Evolutionary conservation across 1,284 basidiomycete genomes (phyloP), one percentile per base, ranked within the genome.

Genomic region (Cryptococcus sp.): DNA sequence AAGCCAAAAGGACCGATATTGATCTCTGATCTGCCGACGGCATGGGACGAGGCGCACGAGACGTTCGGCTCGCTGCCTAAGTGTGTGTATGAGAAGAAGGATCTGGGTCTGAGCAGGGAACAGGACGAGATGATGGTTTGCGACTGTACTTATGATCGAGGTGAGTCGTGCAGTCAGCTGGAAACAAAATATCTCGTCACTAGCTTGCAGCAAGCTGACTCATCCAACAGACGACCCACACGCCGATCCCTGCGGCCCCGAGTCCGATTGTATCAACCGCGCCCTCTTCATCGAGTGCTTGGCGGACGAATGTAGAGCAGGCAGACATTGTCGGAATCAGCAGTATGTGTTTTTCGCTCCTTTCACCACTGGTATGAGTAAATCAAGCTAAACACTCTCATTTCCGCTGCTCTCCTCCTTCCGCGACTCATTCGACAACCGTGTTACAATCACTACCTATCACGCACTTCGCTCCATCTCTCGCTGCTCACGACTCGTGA

Each of bases 201-300:
- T 35, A 13, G 13, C 30, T 35, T 35, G 30, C 8, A 8, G 7
- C 30, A 35, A 35, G 30, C 30, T 35, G 30, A 35, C n/a, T 27
- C 39, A 35, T 30, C 20, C 15, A 39, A 5, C 30, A 79, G 80
- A 69, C 59, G 70, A 72, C 41, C 86, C 89, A 67, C 81, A 83
- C 61, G 81, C 83, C 57, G 81, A 80, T 57, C 91, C 93, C 6
- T 99, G 95, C 78, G 91, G 92, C n/a, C 85, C 87, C 52, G 82
- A 86, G 60, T 91, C 91, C 22, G 90, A 93, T 77, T 99, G 96
- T 78, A 97, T 99, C 82, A 99, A 99, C 78, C 85, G 93, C 58
- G 85, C 98, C 58, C 96, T 96, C 25, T 94, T 97, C 79, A 92
- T 99, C 25, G 95, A 99, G 78, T 99, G 95, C 80, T 78, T 94